A percentile compares a stretch with the other conserved stretches of the same genome.
Conservation (phyloP, 352 stramenopile genomes). For the Phytopythium sindhum region DNA sequence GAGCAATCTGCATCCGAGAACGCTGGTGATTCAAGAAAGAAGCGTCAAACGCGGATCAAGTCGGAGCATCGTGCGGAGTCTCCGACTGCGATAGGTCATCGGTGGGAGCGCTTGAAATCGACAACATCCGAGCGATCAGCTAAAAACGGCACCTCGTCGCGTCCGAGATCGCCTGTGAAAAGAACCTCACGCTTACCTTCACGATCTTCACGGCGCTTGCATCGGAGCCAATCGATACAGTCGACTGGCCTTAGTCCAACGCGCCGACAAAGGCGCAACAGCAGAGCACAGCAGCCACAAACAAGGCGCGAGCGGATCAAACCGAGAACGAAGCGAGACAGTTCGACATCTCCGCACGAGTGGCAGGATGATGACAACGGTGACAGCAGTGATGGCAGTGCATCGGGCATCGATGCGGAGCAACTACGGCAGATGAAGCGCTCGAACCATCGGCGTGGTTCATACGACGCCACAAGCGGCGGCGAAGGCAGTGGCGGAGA, state of each 20-base stretch:
- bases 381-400: slow-evolving; percentile 19
- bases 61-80: not conserved
- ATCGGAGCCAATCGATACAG: not conserved
- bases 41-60: not conserved
- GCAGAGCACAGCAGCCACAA: not conserved
- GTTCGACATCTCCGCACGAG: not conserved
- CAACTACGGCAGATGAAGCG: slow-evolving; percentile 32
- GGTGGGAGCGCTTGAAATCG: slow-evolving; percentile 1
- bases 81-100: not conserved
- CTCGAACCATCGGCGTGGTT: slow-evolving; percentile 5
- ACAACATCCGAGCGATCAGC: not conserved
- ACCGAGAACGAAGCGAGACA: not conserved
- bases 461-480: not conserved
- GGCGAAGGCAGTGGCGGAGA: slow-evolving; percentile 17
- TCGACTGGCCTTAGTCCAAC: not conserved
- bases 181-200: not conserved
- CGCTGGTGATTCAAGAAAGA: not conserved
- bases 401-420: slow-evolving; percentile 42
- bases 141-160: not conserved
- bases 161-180: not conserved
- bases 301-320: not conserved
- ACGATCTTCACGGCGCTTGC: not conserved
- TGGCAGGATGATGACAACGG: not conserved
- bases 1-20: not conserved
- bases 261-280: not conserved